These are phyloP conservation scores for Mucor circinelloides DNA, from an alignment of 371 early-diverging fungal genomes.

Conservation along the genomic window DNA sequence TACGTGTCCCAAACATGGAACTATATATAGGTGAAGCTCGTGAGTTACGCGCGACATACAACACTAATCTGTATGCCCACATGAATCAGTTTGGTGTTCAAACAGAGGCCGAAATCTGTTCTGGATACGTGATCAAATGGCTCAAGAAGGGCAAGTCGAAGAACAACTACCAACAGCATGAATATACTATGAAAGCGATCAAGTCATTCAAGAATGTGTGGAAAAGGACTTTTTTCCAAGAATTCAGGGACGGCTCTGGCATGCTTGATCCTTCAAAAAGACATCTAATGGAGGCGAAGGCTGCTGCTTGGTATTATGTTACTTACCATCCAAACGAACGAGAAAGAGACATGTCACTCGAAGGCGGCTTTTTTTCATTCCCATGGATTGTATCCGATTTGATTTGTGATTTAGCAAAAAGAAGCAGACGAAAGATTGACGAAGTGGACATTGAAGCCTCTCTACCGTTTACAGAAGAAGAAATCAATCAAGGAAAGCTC, in stretches of 20 bases:
- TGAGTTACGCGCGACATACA: slow-evolving; percentile 43
- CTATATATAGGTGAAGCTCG: slow-evolving; percentile 59
- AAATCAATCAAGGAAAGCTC: background rate
- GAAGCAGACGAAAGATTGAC: slow-evolving; percentile 5
- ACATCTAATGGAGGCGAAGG: slow-evolving; percentile 52
- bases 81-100: slow-evolving; percentile 73
- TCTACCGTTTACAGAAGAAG: slow-evolving; percentile 19
- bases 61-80: slow-evolving; percentile 52
- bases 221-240: slow-evolving; percentile 47
- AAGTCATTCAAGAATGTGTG: slow-evolving; percentile 40
- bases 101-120: slow-evolving; percentile 54
- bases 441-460: background rate
- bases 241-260: slow-evolving; percentile 31
- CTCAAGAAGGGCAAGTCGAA: slow-evolving; percentile 38
- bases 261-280: slow-evolving; percentile 17
- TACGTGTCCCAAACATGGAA: slow-evolving; percentile 60
- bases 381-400: slow-evolving; percentile 65
- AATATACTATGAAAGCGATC: slow-evolving; percentile 46
- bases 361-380: slow-evolving; percentile 54
- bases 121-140: slow-evolving; percentile 51
- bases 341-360: slow-evolving; percentile 14
- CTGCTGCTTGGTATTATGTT: slow-evolving; percentile 79
- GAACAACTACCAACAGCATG: slow-evolving; percentile 48
- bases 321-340: slow-evolving; percentile 59
- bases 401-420: slow-evolving; percentile 58